These are phyloP conservation scores for Acacia crassicarpa DNA, from an alignment of 306 rosid species.

Conservation along the genomic window DNA sequence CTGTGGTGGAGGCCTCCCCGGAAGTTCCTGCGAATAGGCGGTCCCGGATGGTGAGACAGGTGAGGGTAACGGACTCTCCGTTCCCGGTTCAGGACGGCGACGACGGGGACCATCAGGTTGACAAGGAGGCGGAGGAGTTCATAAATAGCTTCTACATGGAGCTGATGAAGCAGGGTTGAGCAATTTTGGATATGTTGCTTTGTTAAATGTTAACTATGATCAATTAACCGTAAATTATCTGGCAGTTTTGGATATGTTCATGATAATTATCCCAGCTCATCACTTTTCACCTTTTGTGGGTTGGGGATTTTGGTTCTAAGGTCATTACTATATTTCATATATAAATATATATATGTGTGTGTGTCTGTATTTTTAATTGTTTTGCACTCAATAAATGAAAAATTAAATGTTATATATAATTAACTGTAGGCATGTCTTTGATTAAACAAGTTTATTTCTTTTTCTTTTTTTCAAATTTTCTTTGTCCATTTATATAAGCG, in stretches of 20 bases:
- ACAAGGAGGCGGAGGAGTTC: slow-evolving; percentile 82
- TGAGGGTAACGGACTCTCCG: slow-evolving; percentile 94
- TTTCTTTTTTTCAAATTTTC: too few relatives aligned
- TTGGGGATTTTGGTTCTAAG: not conserved
- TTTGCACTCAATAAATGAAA: slow-evolving; percentile 12
- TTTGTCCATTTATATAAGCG: too few relatives aligned
- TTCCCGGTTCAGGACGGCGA: slow-evolving; percentile 62
- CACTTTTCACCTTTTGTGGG: not conserved
- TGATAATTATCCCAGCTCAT: not conserved
- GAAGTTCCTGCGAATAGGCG: slow-evolving; percentile 53
- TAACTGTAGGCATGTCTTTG: not conserved
- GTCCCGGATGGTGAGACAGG: slow-evolving; percentile 64
- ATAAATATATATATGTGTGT: not conserved
- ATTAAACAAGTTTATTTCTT: not conserved
- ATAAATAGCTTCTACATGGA: slow-evolving; percentile 75
- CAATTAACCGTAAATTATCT: not conserved
- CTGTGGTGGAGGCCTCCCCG: slow-evolving; percentile 46
- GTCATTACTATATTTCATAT: not conserved
- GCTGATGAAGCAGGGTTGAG: slow-evolving; percentile 44
- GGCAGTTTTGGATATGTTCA: not conserved
- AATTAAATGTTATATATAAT: not conserved
- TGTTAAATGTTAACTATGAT: not conserved
- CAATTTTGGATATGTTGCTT: not conserved
- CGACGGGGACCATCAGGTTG: slow-evolving; percentile 49
- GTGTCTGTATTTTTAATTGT: not conserved